These are phyloP conservation scores for Irpex sp. DNA, from an alignment of 1,284 basidiomycete species.

Conservation along the genomic window DNA sequence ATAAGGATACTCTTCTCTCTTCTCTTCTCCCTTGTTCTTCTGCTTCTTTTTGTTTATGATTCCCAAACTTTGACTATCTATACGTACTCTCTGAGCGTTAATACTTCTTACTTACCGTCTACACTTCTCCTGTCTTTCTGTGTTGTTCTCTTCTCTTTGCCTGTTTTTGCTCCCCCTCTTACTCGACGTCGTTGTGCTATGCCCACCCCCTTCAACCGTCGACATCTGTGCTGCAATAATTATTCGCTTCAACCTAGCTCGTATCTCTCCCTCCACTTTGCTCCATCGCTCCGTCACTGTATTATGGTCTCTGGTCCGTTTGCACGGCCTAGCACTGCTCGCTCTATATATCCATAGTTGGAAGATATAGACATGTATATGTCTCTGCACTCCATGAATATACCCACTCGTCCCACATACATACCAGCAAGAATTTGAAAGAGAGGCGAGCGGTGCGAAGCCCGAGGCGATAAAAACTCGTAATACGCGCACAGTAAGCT, in stretches of 20 bases:
- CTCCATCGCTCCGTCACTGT: neutral
- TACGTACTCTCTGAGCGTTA: slow-evolving; percentile 4
- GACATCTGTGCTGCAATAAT: slow-evolving; percentile 1
- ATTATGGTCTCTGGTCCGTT: neutral
- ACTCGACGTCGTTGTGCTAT: neutral
- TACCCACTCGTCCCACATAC: neutral
- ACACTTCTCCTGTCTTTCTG: neutral
- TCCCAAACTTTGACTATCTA: slow-evolving; percentile 8
- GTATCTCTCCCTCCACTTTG: slow-evolving; percentile 14
- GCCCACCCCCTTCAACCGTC: neutral
- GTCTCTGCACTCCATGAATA: neutral
- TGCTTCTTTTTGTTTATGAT: slow-evolving; percentile 2
- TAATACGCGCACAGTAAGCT: neutral
- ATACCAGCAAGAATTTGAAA: neutral
- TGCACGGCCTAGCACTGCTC: neutral
- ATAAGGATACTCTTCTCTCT: neutral
- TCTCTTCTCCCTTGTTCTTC: slow-evolving; percentile 1
- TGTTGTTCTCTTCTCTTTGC: slow-evolving; percentile 11
- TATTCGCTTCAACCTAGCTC: slow-evolving; percentile 15
- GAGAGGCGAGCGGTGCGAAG: too few relatives aligned
- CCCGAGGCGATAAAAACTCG: too few relatives aligned
- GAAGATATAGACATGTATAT: neutral
- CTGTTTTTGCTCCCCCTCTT: neutral
- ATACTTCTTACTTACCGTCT: slow-evolving; percentile 3
- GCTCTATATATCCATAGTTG: neutral